These are phyloP conservation scores for Claviceps sp. DNA, from an alignment of 2,329 filamentous ascomycete species.

Conservation along the genomic window DNA sequence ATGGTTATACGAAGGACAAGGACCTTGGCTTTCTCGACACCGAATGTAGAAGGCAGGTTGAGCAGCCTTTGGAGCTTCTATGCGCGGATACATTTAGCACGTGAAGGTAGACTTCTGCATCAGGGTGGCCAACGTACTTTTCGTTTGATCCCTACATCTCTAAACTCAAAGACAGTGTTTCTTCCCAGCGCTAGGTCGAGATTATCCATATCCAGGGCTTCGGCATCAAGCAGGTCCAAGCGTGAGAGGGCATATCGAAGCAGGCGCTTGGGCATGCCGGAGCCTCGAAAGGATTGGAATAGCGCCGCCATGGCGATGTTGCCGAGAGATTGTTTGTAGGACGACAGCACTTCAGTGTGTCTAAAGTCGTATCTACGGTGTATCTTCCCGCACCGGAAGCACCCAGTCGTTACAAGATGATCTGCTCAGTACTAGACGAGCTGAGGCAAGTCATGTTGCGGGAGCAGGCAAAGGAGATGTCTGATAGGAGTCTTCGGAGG, in stretches of 20 bases:
- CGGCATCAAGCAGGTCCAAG: conserved; percentile 76
- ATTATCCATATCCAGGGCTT: conserved; percentile 73
- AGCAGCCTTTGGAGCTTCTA: conserved; percentile 70
- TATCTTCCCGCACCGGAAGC: conserved; percentile 5
- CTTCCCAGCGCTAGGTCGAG: conserved; percentile 73
- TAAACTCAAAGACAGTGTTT: conserved; percentile 71
- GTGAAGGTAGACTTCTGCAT: conserved; percentile 7
- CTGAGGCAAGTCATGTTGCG: conserved; percentile 20
- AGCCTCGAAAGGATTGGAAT: conserved; percentile 49
- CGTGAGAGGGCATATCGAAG: conserved; percentile 74
- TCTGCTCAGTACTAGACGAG: conserved; percentile 22
- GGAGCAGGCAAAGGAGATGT: conserved; percentile 5
- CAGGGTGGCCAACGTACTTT: conserved; percentile 37
- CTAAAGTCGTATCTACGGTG: neutral
- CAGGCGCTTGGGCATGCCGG: conserved; percentile 78
- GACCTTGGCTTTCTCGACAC: conserved; percentile 61
- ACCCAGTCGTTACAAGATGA: conserved; percentile 17
- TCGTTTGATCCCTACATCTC: conserved; percentile 70
- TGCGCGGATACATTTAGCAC: conserved; percentile 9
- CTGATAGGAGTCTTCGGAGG: neutral
- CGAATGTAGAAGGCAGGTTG: conserved; percentile 58
- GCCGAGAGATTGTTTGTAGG: neutral
- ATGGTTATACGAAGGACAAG: conserved; percentile 67
- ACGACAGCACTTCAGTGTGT: neutral
- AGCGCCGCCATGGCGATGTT: conserved; percentile 51